Evolutionary conservation across 2,329 filamentous ascomycete genomes (phyloP).

Genomic region (Colletotrichum neosansevieriae): DNA sequence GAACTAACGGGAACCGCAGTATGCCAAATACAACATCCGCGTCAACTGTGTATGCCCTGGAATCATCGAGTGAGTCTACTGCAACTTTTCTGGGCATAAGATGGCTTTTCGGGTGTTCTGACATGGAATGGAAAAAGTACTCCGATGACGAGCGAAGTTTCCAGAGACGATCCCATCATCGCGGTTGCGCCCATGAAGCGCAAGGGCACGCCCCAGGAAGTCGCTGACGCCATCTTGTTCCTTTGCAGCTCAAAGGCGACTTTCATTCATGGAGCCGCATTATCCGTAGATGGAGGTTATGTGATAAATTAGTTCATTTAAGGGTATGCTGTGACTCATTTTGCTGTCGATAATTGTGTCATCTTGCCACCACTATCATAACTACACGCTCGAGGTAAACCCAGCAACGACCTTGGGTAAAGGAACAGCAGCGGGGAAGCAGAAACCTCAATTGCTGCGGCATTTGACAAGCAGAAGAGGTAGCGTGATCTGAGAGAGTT

Average conservation of each 20-base stretch:
- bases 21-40: constrained; percentile 57
- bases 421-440: too few species aligned
- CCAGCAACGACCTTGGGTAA: too few species aligned
- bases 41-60: constrained; percentile 61
- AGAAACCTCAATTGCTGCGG: too few species aligned
- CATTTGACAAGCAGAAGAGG: too few species aligned
- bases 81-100: not conserved
- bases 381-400: too few species aligned
- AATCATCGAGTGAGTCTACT: constrained; percentile 52
- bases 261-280: constrained; percentile 57
- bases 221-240: constrained; percentile 60
- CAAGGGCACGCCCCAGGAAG: constrained; percentile 58
- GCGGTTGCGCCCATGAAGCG: constrained; percentile 52
- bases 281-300: constrained; percentile 61
- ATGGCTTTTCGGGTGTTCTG: not conserved
- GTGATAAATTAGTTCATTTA: constrained; percentile 17
- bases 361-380: too few species aligned
- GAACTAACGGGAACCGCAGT: constrained; percentile 46
- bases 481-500: too few species aligned
- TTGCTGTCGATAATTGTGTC: too few species aligned
- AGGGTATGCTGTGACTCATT: too few species aligned
- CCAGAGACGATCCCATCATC: constrained; percentile 49
- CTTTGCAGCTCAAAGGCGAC: constrained; percentile 58
- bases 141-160: constrained; percentile 56
- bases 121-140: constrained; percentile 45